These are phyloP conservation scores for Sporisorium sorghi DNA, from an alignment of 1,284 basidiomycete genomes.

Conservation along the genomic window DNA sequence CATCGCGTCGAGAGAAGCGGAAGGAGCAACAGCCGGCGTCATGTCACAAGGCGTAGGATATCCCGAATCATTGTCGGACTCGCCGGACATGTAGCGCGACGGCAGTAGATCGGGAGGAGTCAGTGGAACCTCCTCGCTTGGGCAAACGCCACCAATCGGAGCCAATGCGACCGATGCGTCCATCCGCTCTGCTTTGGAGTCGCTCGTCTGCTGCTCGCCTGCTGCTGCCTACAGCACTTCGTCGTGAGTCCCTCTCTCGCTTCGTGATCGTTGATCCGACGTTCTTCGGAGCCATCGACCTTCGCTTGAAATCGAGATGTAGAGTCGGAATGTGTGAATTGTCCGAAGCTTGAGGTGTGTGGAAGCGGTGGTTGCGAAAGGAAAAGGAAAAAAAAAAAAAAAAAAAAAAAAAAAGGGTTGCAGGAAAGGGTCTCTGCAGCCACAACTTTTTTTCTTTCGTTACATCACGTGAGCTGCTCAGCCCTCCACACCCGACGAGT, in stretches of 20 bases:
- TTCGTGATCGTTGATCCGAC: not conserved
- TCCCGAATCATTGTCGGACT: slow-evolving; percentile 49
- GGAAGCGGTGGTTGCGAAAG: not conserved
- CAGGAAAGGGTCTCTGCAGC: slow-evolving; percentile 17
- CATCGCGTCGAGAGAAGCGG: slow-evolving; percentile 11
- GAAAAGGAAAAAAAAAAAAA: not conserved
- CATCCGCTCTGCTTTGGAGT: slow-evolving; percentile 19
- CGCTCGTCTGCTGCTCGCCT: not conserved
- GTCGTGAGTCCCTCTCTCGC: slow-evolving; percentile 1
- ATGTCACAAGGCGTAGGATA: slow-evolving; percentile 40
- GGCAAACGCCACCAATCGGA: slow-evolving; percentile 5
- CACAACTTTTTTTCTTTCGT: slow-evolving; percentile 16
- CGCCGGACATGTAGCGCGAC: slow-evolving; percentile 30
- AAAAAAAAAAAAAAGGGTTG: not conserved
- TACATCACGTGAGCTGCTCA: slow-evolving; percentile 40
- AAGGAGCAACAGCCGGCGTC: slow-evolving; percentile 16
- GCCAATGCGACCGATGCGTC: slow-evolving; percentile 8
- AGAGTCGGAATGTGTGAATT: too few species aligned
- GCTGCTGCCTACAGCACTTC: not conserved
- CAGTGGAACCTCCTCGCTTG: slow-evolving; percentile 9
- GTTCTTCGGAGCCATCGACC: not conserved
- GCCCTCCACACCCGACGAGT: slow-evolving; percentile 37
- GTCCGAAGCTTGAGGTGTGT: not conserved
- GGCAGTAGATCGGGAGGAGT: slow-evolving; percentile 45
- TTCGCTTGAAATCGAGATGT: too few species aligned